Conservation (phyloP, 345 rosid genomes). For the Arabidopsis thaliana region DNA sequence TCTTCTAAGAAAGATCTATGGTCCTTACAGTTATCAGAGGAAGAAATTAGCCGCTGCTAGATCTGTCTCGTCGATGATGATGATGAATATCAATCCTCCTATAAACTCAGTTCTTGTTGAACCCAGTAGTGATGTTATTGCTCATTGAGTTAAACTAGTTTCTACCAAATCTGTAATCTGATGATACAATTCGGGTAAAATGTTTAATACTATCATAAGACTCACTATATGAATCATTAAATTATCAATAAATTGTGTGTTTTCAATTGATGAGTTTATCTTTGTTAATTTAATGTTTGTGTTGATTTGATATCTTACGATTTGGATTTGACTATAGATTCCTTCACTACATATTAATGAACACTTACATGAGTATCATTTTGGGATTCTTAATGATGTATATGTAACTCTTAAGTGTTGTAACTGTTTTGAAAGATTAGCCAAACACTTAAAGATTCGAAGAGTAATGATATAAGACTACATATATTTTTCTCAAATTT, state of each 20-base stretch:
- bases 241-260: neutral
- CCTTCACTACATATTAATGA: neutral
- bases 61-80: slow-evolving; percentile 47
- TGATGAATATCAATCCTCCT: slow-evolving; percentile 42
- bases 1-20: slow-evolving; percentile 50
- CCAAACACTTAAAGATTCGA: neutral
- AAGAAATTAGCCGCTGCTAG: slow-evolving; percentile 62
- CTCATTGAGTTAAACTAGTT: slow-evolving; percentile 51
- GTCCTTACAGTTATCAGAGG: slow-evolving; percentile 52
- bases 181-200: slow-evolving; percentile 16
- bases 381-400: slow-evolving; percentile 8
- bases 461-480: neutral
- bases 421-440: neutral
- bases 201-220: slow-evolving; percentile 20
- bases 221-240: slow-evolving; percentile 4
- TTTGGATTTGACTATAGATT: slow-evolving; percentile 27
- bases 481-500: neutral
- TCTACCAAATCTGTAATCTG: slow-evolving; percentile 21
- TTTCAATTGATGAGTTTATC: neutral
- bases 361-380: neutral
- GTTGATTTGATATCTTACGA: neutral
- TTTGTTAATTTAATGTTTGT: slow-evolving; percentile 20
- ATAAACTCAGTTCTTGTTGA: slow-evolving; percentile 32
- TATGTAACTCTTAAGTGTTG: neutral
- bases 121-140: slow-evolving; percentile 53